phyloP scores from a whole-genome alignment of 23 red algal species.

The Gracilariopsis chorda region DNA sequence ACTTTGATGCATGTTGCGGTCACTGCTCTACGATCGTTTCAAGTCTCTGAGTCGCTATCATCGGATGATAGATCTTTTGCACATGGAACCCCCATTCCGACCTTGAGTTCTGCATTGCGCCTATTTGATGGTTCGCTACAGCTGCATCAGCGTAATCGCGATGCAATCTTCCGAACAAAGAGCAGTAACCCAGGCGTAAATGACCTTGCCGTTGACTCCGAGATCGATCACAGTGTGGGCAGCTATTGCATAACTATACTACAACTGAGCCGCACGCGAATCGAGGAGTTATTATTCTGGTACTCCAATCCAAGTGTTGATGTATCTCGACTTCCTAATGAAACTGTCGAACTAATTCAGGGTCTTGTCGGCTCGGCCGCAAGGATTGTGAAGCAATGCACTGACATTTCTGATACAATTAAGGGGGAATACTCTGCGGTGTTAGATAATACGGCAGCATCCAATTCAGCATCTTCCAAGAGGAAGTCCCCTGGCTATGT shows the following conservation, averaged over 20 bases:
- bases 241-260: neutral
- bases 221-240: neutral
- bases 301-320: constrained; percentile 22
- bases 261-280: neutral
- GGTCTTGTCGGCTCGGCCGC: neutral
- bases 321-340: neutral
- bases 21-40: neutral
- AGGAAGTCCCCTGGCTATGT: constrained; percentile 15
- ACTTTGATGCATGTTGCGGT: constrained; percentile 18
- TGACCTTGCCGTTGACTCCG: neutral
- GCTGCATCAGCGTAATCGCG: neutral
- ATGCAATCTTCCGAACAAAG: neutral
- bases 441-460: neutral
- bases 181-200: neutral
- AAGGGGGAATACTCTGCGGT: neutral
- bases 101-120: neutral
- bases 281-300: constrained; percentile 11
- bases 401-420: neutral
- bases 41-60: constrained; percentile 16
- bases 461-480: neutral
- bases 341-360: neutral
- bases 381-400: neutral
- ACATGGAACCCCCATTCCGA: neutral
- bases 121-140: neutral
- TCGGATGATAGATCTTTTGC: neutral